Evolutionary conservation across 1,284 basidiomycete genomes (phyloP), one percentile per base, ranked within the genome.

Genomic region (Lignosus rhinocerotis): DNA sequence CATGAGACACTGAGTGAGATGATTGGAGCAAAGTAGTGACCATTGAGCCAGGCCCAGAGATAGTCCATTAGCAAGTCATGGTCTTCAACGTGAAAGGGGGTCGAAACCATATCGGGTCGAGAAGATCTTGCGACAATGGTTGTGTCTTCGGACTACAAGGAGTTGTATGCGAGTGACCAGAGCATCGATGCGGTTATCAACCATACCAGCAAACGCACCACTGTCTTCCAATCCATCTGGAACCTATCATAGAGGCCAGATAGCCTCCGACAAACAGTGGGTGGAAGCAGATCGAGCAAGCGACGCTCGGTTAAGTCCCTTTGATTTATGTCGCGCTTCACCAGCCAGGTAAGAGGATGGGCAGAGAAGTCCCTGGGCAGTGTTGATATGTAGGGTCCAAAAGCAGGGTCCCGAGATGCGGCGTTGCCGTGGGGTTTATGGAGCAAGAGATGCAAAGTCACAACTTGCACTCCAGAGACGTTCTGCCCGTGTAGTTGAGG

Each of bases 41-140:
- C 91, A 69, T 87, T 94, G 19, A 96, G 79, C 94, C 94, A 96
- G 9, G 84, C 91, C 93, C 93, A 95, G 8, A 92, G 72, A 62
- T 85, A 89, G 59, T 85, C 81, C 52, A 60, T 38, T 2, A 60
- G 41, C 11, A 64, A 51, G 1, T 9, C 30, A 16, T 33, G 8
- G 21, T 65, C 53, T 19, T 62, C 39, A 6, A 17, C 25, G 5
- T 43, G 39, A n/a, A 63, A 30, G 8, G 43, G 38, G 12, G 44
- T 36, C 1, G 32, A 30, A 6, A 34, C 41, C 6, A 66, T 14
- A 14, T 59, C 61, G 10, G 39, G 25, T 21, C 65, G 55, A 9
- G 67, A 61, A 5, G 67, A 61, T n/a, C n/a, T 50, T 2, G 52
- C 41, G 10, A 66, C 8, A 3, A 67, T 25, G 38, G 55, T 11